Base-by-base conservation (phyloP, 2,329 filamentous ascomycete genomes). In the Xylaria digitata region DNA sequence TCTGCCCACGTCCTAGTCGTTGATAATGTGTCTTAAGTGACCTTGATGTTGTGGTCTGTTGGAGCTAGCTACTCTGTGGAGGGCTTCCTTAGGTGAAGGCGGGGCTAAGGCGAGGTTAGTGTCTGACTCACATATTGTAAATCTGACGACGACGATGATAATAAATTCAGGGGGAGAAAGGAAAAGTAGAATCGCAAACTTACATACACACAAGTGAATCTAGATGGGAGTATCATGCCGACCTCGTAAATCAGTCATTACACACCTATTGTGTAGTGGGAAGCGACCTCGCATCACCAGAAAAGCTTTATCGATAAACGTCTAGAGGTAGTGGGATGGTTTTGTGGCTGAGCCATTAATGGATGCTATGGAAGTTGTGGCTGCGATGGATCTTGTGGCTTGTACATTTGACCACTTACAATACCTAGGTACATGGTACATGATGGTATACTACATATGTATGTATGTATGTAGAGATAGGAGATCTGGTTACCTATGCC, bases 271-370 rank as follows among this genome's bases (percentile, higher is more conserved):
- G 26, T 30, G 42, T 59, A 26, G 48, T 55, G 50, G 61, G 37
- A 59, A 49, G 53, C 53, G 21, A 30, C 37, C 19, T 55, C 53
- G 23, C 23, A 55, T 43, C 26, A 42, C 2, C n/a, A 17, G 55
- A 50, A 63, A 54, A 34, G 46, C 23, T 30, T 58, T 66, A 70
- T 68, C 66, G 68, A 70, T 70, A 64, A 26, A 26, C 26, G 49
- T 13, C 2, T 23, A 42, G 3, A 17, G 7, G n/a, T 8, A 3
- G 65, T 65, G 65, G 65, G 64, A 65, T 69, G 67, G 42, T 21
- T 50, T 11, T 57, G 52, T 61, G 61, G 65, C 65, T 63, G 46
- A 30, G 7, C 3, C 15, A 1, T n/a, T n/a, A n/a, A n/a, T n/a
- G n/a, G n/a, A n/a, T n/a, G n/a, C 1, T 13, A 37, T 40, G 11